Conservation (phyloP, 345 rosid genomes). For the Acer negundo region DNA sequence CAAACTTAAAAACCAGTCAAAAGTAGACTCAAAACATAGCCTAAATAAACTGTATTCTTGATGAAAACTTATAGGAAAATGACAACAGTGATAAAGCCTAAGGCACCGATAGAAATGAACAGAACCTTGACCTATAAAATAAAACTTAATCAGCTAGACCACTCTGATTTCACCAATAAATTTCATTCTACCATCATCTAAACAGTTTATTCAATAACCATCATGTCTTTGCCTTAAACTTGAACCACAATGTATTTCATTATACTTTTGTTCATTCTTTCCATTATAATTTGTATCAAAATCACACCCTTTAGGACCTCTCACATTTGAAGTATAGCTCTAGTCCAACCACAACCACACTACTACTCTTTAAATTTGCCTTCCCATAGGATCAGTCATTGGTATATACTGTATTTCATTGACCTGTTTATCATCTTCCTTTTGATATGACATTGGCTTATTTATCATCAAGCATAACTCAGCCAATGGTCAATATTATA, state of each 20-base stretch:
- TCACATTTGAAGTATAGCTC: background rate
- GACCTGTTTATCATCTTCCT: background rate
- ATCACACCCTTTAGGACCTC: background rate
- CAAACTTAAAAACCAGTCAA: background rate
- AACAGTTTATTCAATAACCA: background rate
- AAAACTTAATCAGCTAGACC: background rate
- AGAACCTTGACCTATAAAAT: too few relatives aligned
- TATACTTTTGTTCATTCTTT: background rate
- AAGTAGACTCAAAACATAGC: background rate
- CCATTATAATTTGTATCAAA: background rate
- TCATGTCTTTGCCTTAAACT: background rate
- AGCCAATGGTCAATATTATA: background rate
- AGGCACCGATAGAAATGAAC: background rate
- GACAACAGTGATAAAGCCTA: background rate
- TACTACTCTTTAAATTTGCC: background rate
- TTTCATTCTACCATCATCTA: background rate
- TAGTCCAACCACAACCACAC: background rate
- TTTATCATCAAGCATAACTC: background rate
- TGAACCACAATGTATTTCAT: background rate
- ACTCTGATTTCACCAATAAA: background rate
- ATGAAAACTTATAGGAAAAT: background rate
- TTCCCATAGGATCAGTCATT: background rate
- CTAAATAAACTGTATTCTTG: background rate
- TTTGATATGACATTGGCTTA: conserved; percentile 4
- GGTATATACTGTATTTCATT: background rate